These are phyloP conservation scores for Cynara cardunculus DNA, from an alignment of 129 eudicot species.

Conservation along the genomic window DNA sequence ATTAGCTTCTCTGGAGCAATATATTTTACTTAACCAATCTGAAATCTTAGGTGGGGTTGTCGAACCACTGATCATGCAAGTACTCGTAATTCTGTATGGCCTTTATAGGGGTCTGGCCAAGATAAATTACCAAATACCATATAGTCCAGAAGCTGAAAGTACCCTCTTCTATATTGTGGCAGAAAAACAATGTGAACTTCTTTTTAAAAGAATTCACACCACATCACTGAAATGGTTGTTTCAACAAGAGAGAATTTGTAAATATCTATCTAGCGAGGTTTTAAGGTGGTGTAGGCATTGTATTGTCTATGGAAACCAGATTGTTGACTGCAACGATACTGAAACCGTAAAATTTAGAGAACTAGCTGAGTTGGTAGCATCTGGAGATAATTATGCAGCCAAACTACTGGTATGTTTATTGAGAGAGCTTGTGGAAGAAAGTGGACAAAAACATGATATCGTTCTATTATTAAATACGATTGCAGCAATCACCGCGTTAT, in stretches of 20 bases:
- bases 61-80: constrained; percentile 36
- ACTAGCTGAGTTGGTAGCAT: constrained; percentile 65
- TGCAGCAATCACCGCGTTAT: constrained; percentile 36
- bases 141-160: constrained; percentile 85
- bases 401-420: constrained; percentile 53
- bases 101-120: constrained; percentile 83
- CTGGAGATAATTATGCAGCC: constrained; percentile 64
- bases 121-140: constrained; percentile 68
- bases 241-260: constrained; percentile 81
- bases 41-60: constrained; percentile 42
- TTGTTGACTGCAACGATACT: constrained; percentile 19
- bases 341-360: constrained; percentile 34
- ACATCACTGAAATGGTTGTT: constrained; percentile 83
- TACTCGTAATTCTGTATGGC: constrained; percentile 59
- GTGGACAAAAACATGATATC: constrained; percentile 45
- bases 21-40: constrained; percentile 59
- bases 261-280: constrained; percentile 55
- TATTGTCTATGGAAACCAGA: constrained; percentile 22
- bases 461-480: constrained; percentile 40
- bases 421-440: constrained; percentile 61
- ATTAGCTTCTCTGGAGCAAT: constrained; percentile 93
- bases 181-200: constrained; percentile 56
- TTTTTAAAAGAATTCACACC: constrained; percentile 47
- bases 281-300: constrained; percentile 56
- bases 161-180: constrained; percentile 53